Conservation (phyloP, 805 yeast species). For the Alloascoidea hylecoeti region DNA sequence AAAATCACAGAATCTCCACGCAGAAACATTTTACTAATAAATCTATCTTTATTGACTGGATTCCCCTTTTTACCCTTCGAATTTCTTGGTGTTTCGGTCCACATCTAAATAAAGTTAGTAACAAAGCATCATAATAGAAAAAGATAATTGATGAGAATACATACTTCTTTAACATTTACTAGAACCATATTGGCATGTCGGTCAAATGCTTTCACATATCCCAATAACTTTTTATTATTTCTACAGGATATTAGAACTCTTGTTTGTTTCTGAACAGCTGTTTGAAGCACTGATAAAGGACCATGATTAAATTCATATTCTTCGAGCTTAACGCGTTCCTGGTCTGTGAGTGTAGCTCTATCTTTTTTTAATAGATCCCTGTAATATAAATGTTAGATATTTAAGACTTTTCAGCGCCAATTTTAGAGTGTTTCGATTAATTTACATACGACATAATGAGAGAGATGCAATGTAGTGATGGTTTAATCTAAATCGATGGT, state of each 20-base stretch:
- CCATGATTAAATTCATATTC: conserved; percentile 86
- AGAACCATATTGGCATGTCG: conserved; percentile 90
- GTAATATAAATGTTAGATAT: not conserved
- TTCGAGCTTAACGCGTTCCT: conserved; percentile 69
- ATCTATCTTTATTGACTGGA: conserved; percentile 57
- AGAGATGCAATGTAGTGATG: no score
- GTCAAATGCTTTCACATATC: conserved; percentile 87
- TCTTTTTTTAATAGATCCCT: conserved; percentile 64
- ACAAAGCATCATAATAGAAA: not conserved
- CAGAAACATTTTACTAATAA: conserved; percentile 76
- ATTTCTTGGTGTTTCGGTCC: conserved; percentile 50
- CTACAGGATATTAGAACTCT: conserved; percentile 82
- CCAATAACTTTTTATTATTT: conserved; percentile 85
- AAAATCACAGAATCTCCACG: conserved; percentile 94
- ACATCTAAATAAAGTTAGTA: conserved; percentile 19
- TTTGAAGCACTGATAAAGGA: conserved; percentile 79
- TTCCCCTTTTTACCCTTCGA: conserved; percentile 62
- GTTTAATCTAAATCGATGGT: no score
- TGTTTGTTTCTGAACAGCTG: conserved; percentile 59
- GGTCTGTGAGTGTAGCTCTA: conserved; percentile 64
- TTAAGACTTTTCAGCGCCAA: no score
- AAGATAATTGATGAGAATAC: conserved; percentile 2
- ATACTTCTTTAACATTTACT: conserved; percentile 78
- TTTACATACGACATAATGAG: no score
- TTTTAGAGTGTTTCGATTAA: no score